Base-by-base conservation (phyloP, 2,329 filamentous ascomycete genomes). In the Aspergillus bombycis region DNA sequence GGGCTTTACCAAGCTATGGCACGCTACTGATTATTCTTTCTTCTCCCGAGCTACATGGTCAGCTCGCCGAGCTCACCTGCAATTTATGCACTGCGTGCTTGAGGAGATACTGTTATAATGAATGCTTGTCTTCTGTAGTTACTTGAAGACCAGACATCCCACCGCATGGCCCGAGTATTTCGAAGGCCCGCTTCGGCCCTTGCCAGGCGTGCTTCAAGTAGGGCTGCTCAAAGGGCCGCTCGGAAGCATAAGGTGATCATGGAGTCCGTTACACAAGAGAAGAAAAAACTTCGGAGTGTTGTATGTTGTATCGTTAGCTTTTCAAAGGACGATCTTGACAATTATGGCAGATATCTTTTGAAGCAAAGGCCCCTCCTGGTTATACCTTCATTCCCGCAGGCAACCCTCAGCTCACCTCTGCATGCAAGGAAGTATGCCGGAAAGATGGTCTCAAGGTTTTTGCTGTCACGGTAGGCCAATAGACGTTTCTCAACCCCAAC, bases 301-400 rank as follows among this genome's bases (percentile, higher is more conserved):
- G 82, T 84, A 77, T 71, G 82, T 77, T 45, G 57, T 59, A 60
- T 58, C 58, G n/a, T 53, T 48, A 52, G 38, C 16, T 41, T 61
- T 61, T 54, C 55, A 56, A n/a, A 32, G 43, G 48, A 53, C 63
- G 28, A 67, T 67, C 73, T 76, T 80, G 71, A 82, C 77, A 62
- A 65, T 60, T 34, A 41, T 60, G 45, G 58, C 74, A 88, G 86
- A 81, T 85, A 50, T 83, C 83, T 23, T 87, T 86, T 68, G 80
- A 83, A 63, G 77, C 80, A n/a, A 79, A 83, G 67, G 80, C 87
- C 26, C 86, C 86, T 11, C 75, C 76, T 55, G 87, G 86, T n/a
- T 89, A 88, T 72, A 85, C 82, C 0, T 89, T 88, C 69, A 82
- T 89, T 57, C 83, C 85, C 26, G 82, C 85, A 53, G 87, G 87